Evolutionary conservation across 2,329 filamentous ascomycete genomes (phyloP), one percentile per base, ranked within the genome.

Genomic region (Trichoderma citrinoviride): DNA sequence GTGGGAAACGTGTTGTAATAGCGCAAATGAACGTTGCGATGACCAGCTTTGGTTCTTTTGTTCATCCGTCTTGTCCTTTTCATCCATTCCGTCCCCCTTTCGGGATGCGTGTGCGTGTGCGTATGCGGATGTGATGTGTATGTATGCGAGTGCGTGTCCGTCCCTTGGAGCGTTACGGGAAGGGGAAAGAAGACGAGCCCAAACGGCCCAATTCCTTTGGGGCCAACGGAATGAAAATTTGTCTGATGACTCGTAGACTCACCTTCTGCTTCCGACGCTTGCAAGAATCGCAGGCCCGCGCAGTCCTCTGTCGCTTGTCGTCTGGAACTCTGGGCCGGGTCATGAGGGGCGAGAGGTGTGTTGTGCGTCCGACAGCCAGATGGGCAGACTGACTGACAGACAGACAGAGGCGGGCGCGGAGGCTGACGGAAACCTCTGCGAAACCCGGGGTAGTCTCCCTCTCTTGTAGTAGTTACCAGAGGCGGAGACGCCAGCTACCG

Each of bases 191-290:
- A 41, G 23, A 44, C n/a, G 15, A 54, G 25, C 29, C 37, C 47
- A 58, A 58, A 44, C 43, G 7, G 40, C 37, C 46, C 23, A 29
- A 61, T 14, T 14, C 44, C 19, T 21, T 41, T 33, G 47, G 37
- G 54, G 19, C 46, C 63, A 57, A 19, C 41, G 49, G 23, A 61
- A 60, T 33, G 43, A 65, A 37, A 54, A 62, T 46, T 17, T 62
- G 58, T 46, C 40, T 53, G 58, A 62, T 54, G 27, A 54, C 43
- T 25, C 43, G 21, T 50, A 57, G 37, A 54, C 82, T 79, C 72
- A 87, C 87, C 80, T 89, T 90, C 77, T 89, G 87, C 74, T 90
- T 90, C 67, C 87, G 82, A 66, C 82, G 81, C 76, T 87, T 89
- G 77, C 87, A 90, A 67, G 80, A 84, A 68, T 87, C 84, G 73